Evolutionary conservation across 2,329 filamentous ascomycete genomes (phyloP).

Genomic region (Neospermospora avenae): DNA sequence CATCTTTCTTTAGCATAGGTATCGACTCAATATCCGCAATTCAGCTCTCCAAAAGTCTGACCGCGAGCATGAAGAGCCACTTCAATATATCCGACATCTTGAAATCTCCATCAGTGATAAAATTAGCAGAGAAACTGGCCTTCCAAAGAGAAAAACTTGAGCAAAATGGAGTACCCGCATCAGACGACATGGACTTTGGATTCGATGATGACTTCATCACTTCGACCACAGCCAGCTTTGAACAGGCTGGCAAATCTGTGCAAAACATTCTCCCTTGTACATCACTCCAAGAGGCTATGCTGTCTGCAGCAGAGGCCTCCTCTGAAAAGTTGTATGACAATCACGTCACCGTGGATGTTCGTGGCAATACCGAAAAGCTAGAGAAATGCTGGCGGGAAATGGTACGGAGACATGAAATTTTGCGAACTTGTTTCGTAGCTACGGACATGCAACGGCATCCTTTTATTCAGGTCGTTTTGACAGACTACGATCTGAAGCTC

Average conservation of each 20-base stretch:
- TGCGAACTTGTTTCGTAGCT: slow-evolving; percentile 71
- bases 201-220: slow-evolving; percentile 25
- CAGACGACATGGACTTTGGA: slow-evolving; percentile 19
- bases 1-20: slow-evolving; percentile 74
- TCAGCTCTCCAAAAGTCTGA: slow-evolving; percentile 57
- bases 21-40: slow-evolving; percentile 84
- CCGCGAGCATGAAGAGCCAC: slow-evolving; percentile 41
- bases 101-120: slow-evolving; percentile 62
- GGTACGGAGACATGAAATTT: slow-evolving; percentile 65
- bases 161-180: neutral
- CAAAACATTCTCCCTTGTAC: slow-evolving; percentile 73
- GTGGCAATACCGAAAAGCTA: slow-evolving; percentile 48
- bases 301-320: slow-evolving; percentile 52
- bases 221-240: slow-evolving; percentile 23
- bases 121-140: slow-evolving; percentile 46
- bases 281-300: slow-evolving; percentile 84
- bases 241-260: slow-evolving; percentile 36
- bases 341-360: slow-evolving; percentile 61
- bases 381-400: slow-evolving; percentile 60
- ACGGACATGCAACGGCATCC: slow-evolving; percentile 59
- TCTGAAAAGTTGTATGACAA: slow-evolving; percentile 65
- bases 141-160: neutral
- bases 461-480: slow-evolving; percentile 69
- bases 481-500: slow-evolving; percentile 38
- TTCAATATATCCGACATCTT: slow-evolving; percentile 68